phyloP scores from a whole-genome alignment of 2,329 filamentous ascomycete genomes.

The Cytospora chrysosperma region DNA sequence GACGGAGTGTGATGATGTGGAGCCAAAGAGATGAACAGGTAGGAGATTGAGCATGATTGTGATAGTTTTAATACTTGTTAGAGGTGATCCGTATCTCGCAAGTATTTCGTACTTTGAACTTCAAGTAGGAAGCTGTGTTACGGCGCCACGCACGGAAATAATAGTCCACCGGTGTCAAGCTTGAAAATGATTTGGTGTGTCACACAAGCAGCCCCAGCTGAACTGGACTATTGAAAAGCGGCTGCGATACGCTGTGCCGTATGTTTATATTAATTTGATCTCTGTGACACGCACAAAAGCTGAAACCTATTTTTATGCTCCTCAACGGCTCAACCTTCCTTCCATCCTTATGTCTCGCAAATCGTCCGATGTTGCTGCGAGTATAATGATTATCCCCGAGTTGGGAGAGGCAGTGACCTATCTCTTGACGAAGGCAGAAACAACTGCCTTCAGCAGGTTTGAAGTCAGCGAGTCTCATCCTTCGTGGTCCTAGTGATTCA shows the following conservation, averaged over 20 bases:
- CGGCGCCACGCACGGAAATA: background rate
- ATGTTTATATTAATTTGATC: background rate
- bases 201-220: background rate
- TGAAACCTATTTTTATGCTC: background rate
- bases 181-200: background rate
- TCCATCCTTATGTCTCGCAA: too few relatives aligned
- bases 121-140: background rate
- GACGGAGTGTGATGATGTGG: too few relatives aligned
- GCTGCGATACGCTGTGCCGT: background rate
- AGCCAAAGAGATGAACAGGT: background rate
- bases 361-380: too few relatives aligned
- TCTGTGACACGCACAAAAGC: background rate
- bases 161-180: too few relatives aligned
- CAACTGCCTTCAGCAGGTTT: too few relatives aligned
- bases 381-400: too few relatives aligned
- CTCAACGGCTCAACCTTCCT: background rate
- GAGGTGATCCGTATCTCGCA: background rate
- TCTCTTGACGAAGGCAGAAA: too few relatives aligned
- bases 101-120: background rate
- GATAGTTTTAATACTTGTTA: background rate
- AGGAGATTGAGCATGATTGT: background rate
- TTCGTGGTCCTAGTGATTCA: too few relatives aligned
- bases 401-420: too few relatives aligned
- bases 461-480: too few relatives aligned
- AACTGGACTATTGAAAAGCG: background rate